Conservation (phyloP, 2,329 filamentous ascomycete genomes). For the Metarhizium brunneum region DNA sequence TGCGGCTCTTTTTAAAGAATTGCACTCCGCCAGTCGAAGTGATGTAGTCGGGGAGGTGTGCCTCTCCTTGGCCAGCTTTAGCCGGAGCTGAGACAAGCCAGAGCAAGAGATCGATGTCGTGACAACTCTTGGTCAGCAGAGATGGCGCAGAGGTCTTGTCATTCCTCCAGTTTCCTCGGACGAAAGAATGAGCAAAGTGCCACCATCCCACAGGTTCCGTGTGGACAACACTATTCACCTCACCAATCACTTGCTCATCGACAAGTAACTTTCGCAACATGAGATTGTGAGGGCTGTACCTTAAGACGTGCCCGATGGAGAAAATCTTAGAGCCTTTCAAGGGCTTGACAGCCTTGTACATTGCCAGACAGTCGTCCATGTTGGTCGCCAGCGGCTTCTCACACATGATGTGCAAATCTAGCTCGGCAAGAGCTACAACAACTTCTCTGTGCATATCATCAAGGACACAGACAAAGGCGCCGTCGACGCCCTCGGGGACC, state of each 20-base stretch:
- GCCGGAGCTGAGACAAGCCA: constrained; percentile 78
- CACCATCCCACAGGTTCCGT: constrained; percentile 94
- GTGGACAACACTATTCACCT: constrained; percentile 79
- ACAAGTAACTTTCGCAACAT: constrained; percentile 70
- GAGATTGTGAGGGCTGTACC: constrained; percentile 90
- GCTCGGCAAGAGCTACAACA: constrained; percentile 60
- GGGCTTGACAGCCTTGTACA: constrained; percentile 50
- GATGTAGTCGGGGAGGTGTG: constrained; percentile 69
- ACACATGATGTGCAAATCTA: constrained; percentile 76
- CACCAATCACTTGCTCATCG: constrained; percentile 67
- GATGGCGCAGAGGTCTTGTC: constrained; percentile 68
- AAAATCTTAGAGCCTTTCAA: constrained; percentile 46
- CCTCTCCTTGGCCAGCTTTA: constrained; percentile 31
- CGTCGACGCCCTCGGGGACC: constrained; percentile 49
- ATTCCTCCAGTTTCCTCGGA: constrained; percentile 89
- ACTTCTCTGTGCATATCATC: constrained; percentile 86
- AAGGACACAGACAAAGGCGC: constrained; percentile 57
- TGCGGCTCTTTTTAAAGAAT: constrained; percentile 66
- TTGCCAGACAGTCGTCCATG: constrained; percentile 66
- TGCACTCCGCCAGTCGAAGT: constrained; percentile 68
- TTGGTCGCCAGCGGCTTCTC: constrained; percentile 88
- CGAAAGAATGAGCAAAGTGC: constrained; percentile 89
- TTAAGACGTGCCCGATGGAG: constrained; percentile 85
- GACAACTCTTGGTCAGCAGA: constrained; percentile 88
- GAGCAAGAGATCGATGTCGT: constrained; percentile 86